Conservation (phyloP, 2,329 filamentous ascomycete genomes). For the Pyrenophora graminea region DNA sequence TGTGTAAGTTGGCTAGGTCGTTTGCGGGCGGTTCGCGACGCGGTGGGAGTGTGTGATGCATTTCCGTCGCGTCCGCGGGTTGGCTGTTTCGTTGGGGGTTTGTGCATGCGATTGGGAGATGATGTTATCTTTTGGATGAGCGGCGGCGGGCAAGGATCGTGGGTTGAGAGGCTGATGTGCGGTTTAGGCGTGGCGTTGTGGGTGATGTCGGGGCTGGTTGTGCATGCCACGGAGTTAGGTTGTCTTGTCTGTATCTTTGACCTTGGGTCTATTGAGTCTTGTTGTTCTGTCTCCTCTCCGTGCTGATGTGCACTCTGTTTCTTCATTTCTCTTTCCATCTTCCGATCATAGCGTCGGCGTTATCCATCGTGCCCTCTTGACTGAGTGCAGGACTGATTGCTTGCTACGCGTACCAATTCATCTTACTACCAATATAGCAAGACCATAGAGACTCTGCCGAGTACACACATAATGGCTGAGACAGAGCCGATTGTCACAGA, state of each 20-base stretch:
- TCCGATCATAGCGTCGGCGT: background rate
- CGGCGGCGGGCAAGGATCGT: background rate
- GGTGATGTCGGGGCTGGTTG: slow-evolving; percentile 4
- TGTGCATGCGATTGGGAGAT: slow-evolving; percentile 8
- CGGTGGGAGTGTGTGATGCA: slow-evolving; percentile 4
- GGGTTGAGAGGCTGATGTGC: background rate
- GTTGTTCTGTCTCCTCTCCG: too few species aligned
- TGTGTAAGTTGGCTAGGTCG: background rate
- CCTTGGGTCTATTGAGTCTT: background rate
- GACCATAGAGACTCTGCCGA: background rate
- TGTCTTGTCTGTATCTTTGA: background rate
- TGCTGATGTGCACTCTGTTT: background rate
- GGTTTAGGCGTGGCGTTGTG: slow-evolving; percentile 1
- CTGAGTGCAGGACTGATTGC: slow-evolving; percentile 1
- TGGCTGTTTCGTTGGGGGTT: background rate
- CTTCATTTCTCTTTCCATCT: background rate
- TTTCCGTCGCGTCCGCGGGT: slow-evolving; percentile 29
- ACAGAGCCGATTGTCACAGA: slow-evolving; percentile 35
- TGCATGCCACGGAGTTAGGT: slow-evolving; percentile 13
- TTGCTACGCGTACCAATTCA: background rate
- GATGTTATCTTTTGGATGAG: background rate
- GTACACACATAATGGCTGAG: slow-evolving; percentile 23
- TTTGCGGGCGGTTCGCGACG: too few species aligned
- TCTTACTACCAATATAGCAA: background rate
- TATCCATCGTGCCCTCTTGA: slow-evolving; percentile 3